phyloP scores from a whole-genome alignment of 2,329 filamentous ascomycete genomes.

The Colletotrichum magnum region DNA sequence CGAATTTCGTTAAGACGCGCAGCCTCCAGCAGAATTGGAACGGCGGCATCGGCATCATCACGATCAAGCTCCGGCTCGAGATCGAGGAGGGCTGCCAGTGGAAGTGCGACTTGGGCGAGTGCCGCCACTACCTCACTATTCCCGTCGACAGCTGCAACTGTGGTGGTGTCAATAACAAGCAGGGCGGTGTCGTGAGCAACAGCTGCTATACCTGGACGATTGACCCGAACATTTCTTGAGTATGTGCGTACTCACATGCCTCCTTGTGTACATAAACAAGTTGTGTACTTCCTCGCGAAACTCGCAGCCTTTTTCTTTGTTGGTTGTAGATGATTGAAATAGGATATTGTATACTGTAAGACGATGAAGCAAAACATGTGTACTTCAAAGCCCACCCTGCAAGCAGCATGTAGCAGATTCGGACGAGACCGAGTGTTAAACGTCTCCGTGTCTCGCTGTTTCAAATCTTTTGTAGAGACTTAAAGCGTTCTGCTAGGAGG shows the following conservation, averaged over 20 bases:
- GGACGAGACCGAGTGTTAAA: too few relatives aligned
- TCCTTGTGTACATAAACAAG: not conserved
- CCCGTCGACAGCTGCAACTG: constrained; percentile 46
- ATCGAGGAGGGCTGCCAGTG: constrained; percentile 40
- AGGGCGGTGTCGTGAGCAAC: constrained; percentile 44
- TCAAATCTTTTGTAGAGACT: too few relatives aligned
- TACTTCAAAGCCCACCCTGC: too few relatives aligned
- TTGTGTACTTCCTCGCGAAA: not conserved
- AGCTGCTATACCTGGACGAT: constrained; percentile 39
- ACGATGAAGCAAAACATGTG: too few relatives aligned
- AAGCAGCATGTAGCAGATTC: too few relatives aligned
- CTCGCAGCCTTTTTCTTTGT: not conserved
- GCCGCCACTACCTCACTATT: constrained; percentile 45
- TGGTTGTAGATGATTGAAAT: too few relatives aligned
- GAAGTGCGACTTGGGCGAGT: constrained; percentile 41
- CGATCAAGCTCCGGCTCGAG: not conserved
- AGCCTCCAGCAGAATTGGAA: too few relatives aligned
- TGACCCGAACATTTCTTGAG: constrained; percentile 17
- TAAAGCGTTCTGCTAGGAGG: too few relatives aligned
- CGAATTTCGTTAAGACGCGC: too few relatives aligned
- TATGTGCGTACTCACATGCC: not conserved
- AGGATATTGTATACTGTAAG: too few relatives aligned
- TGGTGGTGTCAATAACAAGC: constrained; percentile 42
- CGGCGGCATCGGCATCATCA: too few relatives aligned
- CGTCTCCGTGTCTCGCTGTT: too few relatives aligned